Evolutionary conservation across 305 asterid genomes (phyloP).

Genomic region (Fraxinus velutina): DNA sequence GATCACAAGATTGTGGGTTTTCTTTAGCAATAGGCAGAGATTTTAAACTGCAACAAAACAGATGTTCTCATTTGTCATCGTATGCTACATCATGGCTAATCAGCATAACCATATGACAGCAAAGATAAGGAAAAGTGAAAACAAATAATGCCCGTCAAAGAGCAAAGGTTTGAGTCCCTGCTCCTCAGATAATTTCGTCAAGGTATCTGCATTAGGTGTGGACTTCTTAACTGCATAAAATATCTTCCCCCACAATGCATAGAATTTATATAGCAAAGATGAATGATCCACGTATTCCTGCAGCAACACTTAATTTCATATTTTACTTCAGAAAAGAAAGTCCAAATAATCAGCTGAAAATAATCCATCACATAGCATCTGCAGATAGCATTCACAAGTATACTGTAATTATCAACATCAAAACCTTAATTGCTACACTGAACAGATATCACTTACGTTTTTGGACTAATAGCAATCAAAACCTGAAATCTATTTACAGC

Average conservation of each 20-base stretch:
- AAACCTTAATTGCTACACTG: not conserved
- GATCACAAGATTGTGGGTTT: slow-evolving; percentile 30
- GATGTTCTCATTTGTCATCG: slow-evolving; percentile 6
- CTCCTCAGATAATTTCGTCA: slow-evolving; percentile 53
- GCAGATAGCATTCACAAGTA: slow-evolving; percentile 4
- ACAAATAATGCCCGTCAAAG: slow-evolving; percentile 67
- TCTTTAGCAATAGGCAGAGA: slow-evolving; percentile 71
- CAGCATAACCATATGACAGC: slow-evolving; percentile 1
- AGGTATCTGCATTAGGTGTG: slow-evolving; percentile 72
- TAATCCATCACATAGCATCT: slow-evolving; percentile 19
- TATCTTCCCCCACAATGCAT: slow-evolving; percentile 71
- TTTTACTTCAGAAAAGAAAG: slow-evolving; percentile 20
- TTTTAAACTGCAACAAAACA: slow-evolving; percentile 60
- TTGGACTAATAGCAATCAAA: slow-evolving; percentile 3
- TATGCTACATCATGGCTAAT: slow-evolving; percentile 10
- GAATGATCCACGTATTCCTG: slow-evolving; percentile 98
- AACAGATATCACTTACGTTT: not conserved
- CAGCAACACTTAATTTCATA: slow-evolving; percentile 27
- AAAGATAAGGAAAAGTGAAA: slow-evolving; percentile 16
- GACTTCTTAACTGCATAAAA: slow-evolving; percentile 83
- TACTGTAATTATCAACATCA: not conserved
- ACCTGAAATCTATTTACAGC: not conserved
- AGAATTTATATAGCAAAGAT: slow-evolving; percentile 75
- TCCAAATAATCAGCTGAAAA: slow-evolving; percentile 25
- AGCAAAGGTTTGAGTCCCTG: slow-evolving; percentile 61